Evolutionary conservation across 2,329 filamentous ascomycete species (phyloP), one percentile per base, ranked within the genome.

Genomic region (Hysterium pulicare): DNA sequence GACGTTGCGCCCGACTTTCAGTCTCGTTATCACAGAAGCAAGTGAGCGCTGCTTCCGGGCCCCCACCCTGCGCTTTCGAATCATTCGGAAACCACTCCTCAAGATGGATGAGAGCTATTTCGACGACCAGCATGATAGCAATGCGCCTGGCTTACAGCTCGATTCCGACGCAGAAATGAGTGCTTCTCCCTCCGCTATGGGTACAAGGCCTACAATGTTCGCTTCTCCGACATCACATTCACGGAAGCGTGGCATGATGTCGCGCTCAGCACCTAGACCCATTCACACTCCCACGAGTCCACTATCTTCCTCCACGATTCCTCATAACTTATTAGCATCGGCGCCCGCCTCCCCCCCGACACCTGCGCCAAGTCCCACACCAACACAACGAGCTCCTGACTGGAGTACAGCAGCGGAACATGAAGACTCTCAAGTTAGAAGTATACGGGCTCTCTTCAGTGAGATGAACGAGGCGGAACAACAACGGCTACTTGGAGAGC

Each of bases 351-450:
- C 81, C 37, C 81, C 81, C 50, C 81, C 81, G 13, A 84, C 81
- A n/a, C 81, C 81, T 9, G 81, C 81, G 21, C 81, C 81, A 5
- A 83, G 79, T 59, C 81, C 81, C 4, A 83, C 80, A 13, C 81
- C 81, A 17, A 78, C 78, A 51, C 77, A 82, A 49, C 68, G 78
- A 49, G 73, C 72, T n/a, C 77, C 78, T 11, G 84, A 88, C 68
- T 90, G 87, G 86, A 87, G 83, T 59, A 81, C 82, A 48, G 83
- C 84, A 16, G 83, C 84, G 32, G 85, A 89, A 46, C 82, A 88
- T 59, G 88, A 96, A 64, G 88, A 95, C 61, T 81, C 85, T 51
- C 87, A 91, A 55, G 78, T 94, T 41, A 77, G 87, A 51, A 84
- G 90, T 60, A 82, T 93, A 44, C 81, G 87, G 47, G 79, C 84